Base-by-base conservation (phyloP, 148 eudicot genomes). In the Rhododendron ovatum region DNA sequence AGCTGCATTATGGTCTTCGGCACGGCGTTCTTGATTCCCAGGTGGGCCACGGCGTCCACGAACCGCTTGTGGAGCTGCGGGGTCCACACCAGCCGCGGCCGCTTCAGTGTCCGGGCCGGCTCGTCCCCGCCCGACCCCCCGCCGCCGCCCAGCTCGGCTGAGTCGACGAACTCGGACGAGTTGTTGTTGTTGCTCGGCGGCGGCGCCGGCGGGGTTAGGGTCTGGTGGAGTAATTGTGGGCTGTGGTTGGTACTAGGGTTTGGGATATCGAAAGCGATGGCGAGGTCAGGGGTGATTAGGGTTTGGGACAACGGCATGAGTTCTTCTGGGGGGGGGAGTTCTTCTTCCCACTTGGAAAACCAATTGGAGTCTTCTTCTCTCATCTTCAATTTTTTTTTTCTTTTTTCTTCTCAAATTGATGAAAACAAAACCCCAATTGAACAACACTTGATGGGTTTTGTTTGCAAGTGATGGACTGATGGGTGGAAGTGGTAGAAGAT, bases 331-430 rank as follows among this genome's bases (percentile, higher is more conserved):
- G 94, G 74, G 2, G 98, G 99, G 5, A 97, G 89, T 45, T 93
- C 93, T 0, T 97, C 96, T 82, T 95, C 98, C 98, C 98, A 95
- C 80, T 93, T 94, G 0, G 98, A 90, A 84, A 95, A 95, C 99
- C 99, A 96, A 88, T 92, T 96, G 2, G 95, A 92, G 2, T 94
- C 94, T 0, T 95, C 93, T 78, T 95, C 99, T 26, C 92, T 96
- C 99, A 95, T 95, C 61, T 55, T 55, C 1, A 15, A 15, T 55
- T 15, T 15, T 5, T 51, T 3, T 53, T 18, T 17, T 1, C 82
- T 84, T 83, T 30, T 37, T 37, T 37, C 39, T 37, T 24, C 30
- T 43, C 26, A 11, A 76, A 78, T 17, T 11, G 74, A 43, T 11
- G 43, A 39, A 20, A 57, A 78, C 2, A 63, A 59, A 28, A 74